These are phyloP conservation scores for Phlebopus sp. DNA, from an alignment of 1,284 basidiomycete species.

Conservation along the genomic window DNA sequence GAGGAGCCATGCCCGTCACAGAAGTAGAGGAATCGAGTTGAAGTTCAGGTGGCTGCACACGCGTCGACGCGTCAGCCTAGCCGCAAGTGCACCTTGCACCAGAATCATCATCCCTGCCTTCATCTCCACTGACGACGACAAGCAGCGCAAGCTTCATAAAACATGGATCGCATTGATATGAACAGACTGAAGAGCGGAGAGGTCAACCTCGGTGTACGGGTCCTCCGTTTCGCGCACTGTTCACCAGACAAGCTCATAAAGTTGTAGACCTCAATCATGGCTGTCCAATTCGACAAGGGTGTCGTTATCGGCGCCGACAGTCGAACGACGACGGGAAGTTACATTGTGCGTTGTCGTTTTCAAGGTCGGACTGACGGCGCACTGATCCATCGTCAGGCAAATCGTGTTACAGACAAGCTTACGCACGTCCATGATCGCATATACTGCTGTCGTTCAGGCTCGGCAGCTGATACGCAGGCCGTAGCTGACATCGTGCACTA, in stretches of 20 bases:
- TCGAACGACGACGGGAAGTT: slow-evolving; percentile 94
- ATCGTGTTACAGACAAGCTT: slow-evolving; percentile 98
- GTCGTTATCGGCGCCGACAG: slow-evolving; percentile 97
- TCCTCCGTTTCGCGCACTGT: background rate
- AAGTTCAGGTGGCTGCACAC: slow-evolving; percentile 8
- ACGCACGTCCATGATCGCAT: slow-evolving; percentile 97
- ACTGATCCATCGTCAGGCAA: slow-evolving; percentile 57
- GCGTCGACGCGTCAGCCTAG: slow-evolving; percentile 60
- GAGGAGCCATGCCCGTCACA: slow-evolving; percentile 43
- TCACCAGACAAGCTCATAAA: slow-evolving; percentile 3
- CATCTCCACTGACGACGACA: slow-evolving; percentile 15
- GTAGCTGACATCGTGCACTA: slow-evolving; percentile 93
- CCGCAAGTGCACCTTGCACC: slow-evolving; percentile 24
- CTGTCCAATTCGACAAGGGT: slow-evolving; percentile 92
- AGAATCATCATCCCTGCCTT: slow-evolving; percentile 20
- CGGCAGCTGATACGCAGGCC: slow-evolving; percentile 97
- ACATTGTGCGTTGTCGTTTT: slow-evolving; percentile 67
- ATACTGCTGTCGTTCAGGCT: slow-evolving; percentile 98
- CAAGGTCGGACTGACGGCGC: background rate
- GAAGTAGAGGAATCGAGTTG: background rate
- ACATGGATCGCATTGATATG: slow-evolving; percentile 69
- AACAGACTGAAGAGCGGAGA: slow-evolving; percentile 85
- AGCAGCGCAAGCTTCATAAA: background rate
- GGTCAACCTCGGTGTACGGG: slow-evolving; percentile 89
- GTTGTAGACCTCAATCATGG: slow-evolving; percentile 97